Base-by-base conservation (phyloP, 140 eudicot species). In the Anethum foeniculum region DNA sequence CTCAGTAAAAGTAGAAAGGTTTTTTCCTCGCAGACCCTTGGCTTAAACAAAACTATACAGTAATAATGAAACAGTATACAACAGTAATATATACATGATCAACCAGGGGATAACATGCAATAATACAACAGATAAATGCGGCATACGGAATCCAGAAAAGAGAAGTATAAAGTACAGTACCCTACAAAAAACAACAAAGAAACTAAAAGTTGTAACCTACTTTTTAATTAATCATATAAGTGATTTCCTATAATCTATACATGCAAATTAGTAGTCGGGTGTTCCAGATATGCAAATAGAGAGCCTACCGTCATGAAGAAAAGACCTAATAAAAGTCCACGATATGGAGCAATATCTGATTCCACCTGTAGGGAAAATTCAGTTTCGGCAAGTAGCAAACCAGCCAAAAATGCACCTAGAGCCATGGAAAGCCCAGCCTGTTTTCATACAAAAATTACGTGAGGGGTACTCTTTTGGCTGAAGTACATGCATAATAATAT, bases 341-440 rank as follows among this genome's bases (percentile, higher is more conserved):
- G 99, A 83, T 95, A 95, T 65, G 99, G 99, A 85, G 99, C 99
- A 83, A 95, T 95, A 90, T 95, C 99, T 76, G 99, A 95, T 85
- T 95, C 99, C 27, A 95, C 99, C 87, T 95, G 99, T 84, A 95
- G 82, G 9, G 99, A 93, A 86, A 95, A 95, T 84, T 95, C 99
- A 44, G 98, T 95, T 93, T 95, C 99, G 49, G 99, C 99, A 36
- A 95, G 93, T 67, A 95, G 93, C 90, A 95, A 86, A 85, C 99
- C 99, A 86, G 99, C 99, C 81, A 95, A 88, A 87, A 95, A 95
- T 81, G 99, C 99, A 79, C 99, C 99, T 79, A 95, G 84, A 65
- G 99, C 99, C 99, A 95, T 95, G 79, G 99, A 95, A 82, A 95
- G 97, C 69, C 99, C 99, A 87, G 99, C 99, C 99, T 95, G 92